Evolutionary conservation across 2,329 filamentous ascomycete species (phyloP), one percentile per base, ranked within the genome.

Genomic region (Calycina herbarum): DNA sequence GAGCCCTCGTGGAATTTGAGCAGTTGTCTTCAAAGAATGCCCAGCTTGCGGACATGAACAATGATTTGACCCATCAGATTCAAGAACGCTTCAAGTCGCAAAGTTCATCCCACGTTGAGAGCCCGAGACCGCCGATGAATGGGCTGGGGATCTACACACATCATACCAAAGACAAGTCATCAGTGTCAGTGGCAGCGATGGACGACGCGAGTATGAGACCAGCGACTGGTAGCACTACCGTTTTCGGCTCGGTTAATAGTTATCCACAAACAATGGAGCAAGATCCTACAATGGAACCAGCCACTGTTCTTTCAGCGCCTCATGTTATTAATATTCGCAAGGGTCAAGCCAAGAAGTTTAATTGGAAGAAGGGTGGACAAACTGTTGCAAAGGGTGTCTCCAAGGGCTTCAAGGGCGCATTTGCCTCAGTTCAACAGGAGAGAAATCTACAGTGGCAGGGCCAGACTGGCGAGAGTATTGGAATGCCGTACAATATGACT

Each of bases 311-410:
- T 7, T 73, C 67, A 72, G 83, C 88, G 33, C 94, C 95, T n/a
- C 95, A 96, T 67, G 91, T 98, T 40, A 91, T 98, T 67, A 96
- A 95, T 73, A 96, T 98, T 68, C 89, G 93, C 73, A 98, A 97
- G 80, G 93, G 91, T 35, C 93, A 97, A 76, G 75, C 74, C 63
- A 96, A 93, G 81, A 98, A 97, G 78, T 97, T 97, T 80, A 97
- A 97, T 80, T 98, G 95, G 94, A 97, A 97, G 84, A 97, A 96
- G 82, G 93, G 93, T 48, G 92, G 92, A 48, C 94, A 96, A 79
- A 94, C 92, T 64, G 89, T 98, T 73, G 94, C 94, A 33, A 96
- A 97, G 78, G 94, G 94, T 75, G 91, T 98, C 61, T 91, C 91
- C 67, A 97, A 97, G 81, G 93, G 94, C 62, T 88, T 98, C 77